phyloP scores from a whole-genome alignment of 192 early-diverging fungal genomes.

The Funneliformis mosseae region DNA sequence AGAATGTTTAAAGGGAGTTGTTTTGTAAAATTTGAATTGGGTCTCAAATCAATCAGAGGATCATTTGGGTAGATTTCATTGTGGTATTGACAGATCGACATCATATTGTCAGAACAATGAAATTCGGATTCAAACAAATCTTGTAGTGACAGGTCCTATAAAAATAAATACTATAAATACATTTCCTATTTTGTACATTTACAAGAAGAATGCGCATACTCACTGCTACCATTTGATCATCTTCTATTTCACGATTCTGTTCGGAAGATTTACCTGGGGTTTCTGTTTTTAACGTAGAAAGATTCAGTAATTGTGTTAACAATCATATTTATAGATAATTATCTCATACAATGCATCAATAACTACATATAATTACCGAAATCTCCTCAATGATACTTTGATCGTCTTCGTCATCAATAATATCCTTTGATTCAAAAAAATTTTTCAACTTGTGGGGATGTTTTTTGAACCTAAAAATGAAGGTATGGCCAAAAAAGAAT shows the following conservation, averaged over 20 bases:
- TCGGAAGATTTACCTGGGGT: background rate
- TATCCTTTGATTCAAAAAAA: too few species aligned
- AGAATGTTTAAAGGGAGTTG: constrained; percentile 10
- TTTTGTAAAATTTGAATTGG: constrained; percentile 15
- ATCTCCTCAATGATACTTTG: too few species aligned
- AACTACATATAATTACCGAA: too few species aligned
- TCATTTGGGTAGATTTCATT: background rate
- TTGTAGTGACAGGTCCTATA: constrained; percentile 14
- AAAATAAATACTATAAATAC: constrained; percentile 12
- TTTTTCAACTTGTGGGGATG: too few species aligned
- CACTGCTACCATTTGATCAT: constrained; percentile 12
- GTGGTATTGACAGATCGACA: constrained; percentile 18
- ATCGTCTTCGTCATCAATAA: too few species aligned
- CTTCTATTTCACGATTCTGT: background rate
- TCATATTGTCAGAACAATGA: constrained; percentile 24
- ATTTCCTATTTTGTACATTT: constrained; percentile 13
- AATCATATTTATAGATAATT: constrained; percentile 6
- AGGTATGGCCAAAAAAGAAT: too few species aligned
- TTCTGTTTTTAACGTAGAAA: background rate
- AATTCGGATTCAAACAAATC: constrained; percentile 13
- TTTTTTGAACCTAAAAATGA: too few species aligned
- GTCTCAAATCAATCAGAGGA: constrained; percentile 10
- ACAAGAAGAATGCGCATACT: background rate
- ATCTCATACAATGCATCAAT: too few species aligned
- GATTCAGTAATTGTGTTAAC: constrained; percentile 8